phyloP scores from a whole-genome alignment of 2,329 filamentous ascomycete genomes.

The Chaetomiaceae sp. region DNA sequence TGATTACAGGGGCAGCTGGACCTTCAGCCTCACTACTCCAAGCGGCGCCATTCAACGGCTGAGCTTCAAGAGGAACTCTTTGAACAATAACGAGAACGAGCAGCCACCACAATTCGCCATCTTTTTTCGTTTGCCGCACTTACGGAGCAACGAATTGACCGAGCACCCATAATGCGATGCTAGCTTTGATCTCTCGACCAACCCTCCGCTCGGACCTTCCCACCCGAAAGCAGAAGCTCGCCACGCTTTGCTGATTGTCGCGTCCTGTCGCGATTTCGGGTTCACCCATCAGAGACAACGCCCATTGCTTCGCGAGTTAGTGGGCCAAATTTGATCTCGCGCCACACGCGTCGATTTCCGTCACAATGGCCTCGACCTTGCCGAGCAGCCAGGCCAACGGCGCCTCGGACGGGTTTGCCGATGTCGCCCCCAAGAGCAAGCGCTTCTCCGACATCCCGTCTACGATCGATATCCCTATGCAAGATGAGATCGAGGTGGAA shows the following conservation, averaged over 20 bases:
- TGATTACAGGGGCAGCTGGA: too few relatives aligned
- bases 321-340: neutral
- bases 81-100: neutral
- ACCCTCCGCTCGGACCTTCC: too few relatives aligned
- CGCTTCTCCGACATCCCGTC: conserved; percentile 60
- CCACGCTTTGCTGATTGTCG: neutral
- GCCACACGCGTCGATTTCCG: conserved; percentile 2
- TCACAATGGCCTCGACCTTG: conserved; percentile 13
- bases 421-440: conserved; percentile 40
- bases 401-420: conserved; percentile 14
- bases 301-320: neutral
- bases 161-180: conserved; percentile 7
- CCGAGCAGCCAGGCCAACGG: conserved; percentile 7
- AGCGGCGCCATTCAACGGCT: conserved; percentile 1
- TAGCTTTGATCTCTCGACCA: neutral
- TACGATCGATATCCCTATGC: conserved; percentile 60
- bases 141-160: neutral
- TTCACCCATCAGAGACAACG: neutral
- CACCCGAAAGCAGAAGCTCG: neutral
- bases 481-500: conserved; percentile 74
- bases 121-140: neutral
- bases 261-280: neutral
- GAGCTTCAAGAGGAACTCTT: conserved; percentile 8
- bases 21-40: too few relatives aligned
- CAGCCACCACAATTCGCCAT: neutral